Base-by-base conservation (phyloP, 352 stramenopile species). In the Aphanomyces cochlioides region DNA sequence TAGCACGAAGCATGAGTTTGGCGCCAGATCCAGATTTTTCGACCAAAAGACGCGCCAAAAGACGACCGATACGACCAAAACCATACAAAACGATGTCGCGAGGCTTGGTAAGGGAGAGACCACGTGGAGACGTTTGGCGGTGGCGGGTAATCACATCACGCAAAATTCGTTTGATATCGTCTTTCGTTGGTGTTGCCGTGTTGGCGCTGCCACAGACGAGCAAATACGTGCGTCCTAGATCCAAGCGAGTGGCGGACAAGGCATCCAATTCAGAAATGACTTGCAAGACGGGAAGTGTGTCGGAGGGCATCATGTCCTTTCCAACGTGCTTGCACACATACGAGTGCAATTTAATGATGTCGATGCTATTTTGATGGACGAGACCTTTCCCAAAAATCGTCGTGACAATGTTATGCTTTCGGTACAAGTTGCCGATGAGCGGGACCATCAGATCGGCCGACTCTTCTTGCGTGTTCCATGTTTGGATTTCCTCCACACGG, bases 1-100 rank as follows among this genome's bases (percentile, higher is more conserved):
- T 95, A 47, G 84, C 89, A 58, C 88, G 89, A 48, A 96, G 80
- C 82, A 93, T 92, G 70, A 95, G 81, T 77, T 93, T 93, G 21
- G 89, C 86, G 38, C 88, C 88, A 0, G 85, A 79, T 1, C 84
- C 89, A 75, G 86, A 92, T 76, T 94, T 93, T 67, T 92, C 84
- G 58, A 96, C 93, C 17, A 95, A 77, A 56, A 95, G 67, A 13
- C 83, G 77, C 66, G 83, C 85, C 48, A 92, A 67, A 34, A 96
- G 75, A 13, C 89, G 84, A 38, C 89, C 89, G 43, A 96, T 96
- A 41, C 89, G 87, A n/a, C 88, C 89, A 57, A 95, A 95, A 17
- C 89, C 89, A 61, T 96, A 94, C 36, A 96, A 77, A 48, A 94
- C 76, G 38, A 96, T 87, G 72, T 93, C 84, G 59, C 81, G 85